Evolutionary conservation across 371 early-diverging fungal species (phyloP).

Genomic region (Batkoa obscura): DNA sequence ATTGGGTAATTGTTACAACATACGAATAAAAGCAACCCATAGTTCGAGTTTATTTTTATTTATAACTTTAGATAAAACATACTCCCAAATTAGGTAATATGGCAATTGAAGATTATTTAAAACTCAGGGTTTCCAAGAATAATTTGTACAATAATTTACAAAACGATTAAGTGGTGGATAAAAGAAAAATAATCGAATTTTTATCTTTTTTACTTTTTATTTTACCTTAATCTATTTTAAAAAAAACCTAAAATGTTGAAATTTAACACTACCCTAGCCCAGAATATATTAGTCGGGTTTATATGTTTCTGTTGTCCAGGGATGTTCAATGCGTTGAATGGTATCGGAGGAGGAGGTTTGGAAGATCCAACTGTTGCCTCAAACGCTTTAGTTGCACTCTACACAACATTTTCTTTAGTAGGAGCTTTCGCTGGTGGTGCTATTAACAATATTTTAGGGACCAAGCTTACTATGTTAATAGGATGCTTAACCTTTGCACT

Average conservation of each 20-base stretch:
- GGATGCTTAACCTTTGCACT: constrained; percentile 31
- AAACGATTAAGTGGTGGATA: too few species aligned
- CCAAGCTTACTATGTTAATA: constrained; percentile 23
- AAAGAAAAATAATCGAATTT: too few species aligned
- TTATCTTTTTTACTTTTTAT: too few species aligned
- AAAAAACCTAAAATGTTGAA: neutral
- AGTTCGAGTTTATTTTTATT: too few species aligned
- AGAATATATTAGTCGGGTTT: neutral
- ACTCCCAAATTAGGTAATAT: too few species aligned
- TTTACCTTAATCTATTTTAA: too few species aligned
- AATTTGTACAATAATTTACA: too few species aligned
- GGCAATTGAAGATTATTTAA: too few species aligned
- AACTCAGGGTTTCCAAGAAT: too few species aligned
- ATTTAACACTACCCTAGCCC: neutral
- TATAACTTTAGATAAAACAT: too few species aligned
- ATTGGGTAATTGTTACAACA: too few species aligned
- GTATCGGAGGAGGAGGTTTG: constrained; percentile 47
- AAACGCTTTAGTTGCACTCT: constrained; percentile 47
- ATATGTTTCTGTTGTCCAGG: constrained; percentile 21
- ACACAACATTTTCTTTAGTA: constrained; percentile 41
- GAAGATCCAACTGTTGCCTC: constrained; percentile 35
- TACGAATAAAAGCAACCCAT: too few species aligned
- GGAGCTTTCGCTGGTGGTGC: constrained; percentile 35
- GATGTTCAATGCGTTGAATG: constrained; percentile 64
- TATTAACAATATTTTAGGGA: constrained; percentile 33